A percentile compares a stretch with the other conserved stretches of the same genome.
Evolutionary conservation across 257 asterid species (phyloP).

Genomic region (Solanum rostratum): DNA sequence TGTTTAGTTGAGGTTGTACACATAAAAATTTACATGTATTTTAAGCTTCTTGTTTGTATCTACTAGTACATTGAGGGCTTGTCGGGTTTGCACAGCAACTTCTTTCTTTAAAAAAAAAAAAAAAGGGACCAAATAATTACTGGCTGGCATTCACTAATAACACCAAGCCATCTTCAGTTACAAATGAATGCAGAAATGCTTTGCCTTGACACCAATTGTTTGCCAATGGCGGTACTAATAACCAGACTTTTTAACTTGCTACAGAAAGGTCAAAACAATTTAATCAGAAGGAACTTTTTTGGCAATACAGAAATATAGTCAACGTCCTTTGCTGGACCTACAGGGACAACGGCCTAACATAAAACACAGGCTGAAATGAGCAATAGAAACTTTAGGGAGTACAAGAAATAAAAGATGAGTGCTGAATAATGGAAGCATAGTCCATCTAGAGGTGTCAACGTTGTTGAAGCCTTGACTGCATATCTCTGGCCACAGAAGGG

Average conservation of each 20-base stretch:
- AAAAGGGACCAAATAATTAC: neutral
- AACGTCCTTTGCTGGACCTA: neutral
- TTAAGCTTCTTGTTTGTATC: neutral
- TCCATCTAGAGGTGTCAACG: neutral
- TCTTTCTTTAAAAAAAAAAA: neutral
- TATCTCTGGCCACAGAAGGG: constrained; percentile 52
- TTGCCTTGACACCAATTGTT: neutral
- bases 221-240: neutral
- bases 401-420: neutral
- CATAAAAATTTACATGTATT: neutral
- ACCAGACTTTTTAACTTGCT: neutral
- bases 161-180: neutral
- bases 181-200: neutral
- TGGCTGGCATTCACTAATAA: neutral
- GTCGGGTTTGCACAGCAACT: neutral
- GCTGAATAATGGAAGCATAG: neutral
- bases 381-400: neutral
- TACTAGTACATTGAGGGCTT: neutral
- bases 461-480: constrained; percentile 11
- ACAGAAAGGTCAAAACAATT: neutral
- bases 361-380: neutral
- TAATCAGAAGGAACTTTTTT: neutral
- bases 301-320: neutral
- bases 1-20: neutral
- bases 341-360: neutral